A percentile compares a stretch with the other conserved stretches of the same genome.
phyloP scores from a whole-genome alignment of 495 filamentous ascomycete species.

The Tetracladium setigerum region DNA sequence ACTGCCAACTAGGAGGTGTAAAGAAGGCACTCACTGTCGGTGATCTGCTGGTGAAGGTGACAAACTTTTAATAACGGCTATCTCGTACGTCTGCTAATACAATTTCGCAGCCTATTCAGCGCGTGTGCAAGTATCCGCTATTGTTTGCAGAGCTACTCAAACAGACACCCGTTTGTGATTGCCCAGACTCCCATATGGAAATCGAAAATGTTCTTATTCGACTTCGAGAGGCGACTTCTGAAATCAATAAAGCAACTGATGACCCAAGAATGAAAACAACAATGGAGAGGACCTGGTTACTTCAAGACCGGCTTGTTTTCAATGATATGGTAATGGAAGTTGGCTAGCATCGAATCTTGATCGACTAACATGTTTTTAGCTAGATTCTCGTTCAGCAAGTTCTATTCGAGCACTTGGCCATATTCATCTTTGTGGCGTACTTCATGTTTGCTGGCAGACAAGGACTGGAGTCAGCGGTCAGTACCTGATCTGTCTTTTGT shows the following conservation, averaged over 20 bases:
- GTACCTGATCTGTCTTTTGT: constrained; percentile 85
- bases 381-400: constrained; percentile 38
- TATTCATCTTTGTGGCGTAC: constrained; percentile 74
- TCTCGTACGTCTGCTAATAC: neutral
- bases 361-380: constrained; percentile 23
- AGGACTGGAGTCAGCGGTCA: constrained; percentile 57
- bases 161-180: constrained; percentile 75
- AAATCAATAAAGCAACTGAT: constrained; percentile 74
- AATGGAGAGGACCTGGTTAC: constrained; percentile 65
- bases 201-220: constrained; percentile 66
- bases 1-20: constrained; percentile 51
- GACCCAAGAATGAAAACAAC: constrained; percentile 46
- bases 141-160: constrained; percentile 77
- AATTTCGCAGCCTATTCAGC: constrained; percentile 72
- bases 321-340: constrained; percentile 51
- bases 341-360: neutral
- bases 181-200: constrained; percentile 69
- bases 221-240: constrained; percentile 60
- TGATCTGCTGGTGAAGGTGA: constrained; percentile 87
- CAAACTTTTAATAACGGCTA: constrained; percentile 7
- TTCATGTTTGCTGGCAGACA: constrained; percentile 78
- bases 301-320: constrained; percentile 72
- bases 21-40: constrained; percentile 71
- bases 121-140: constrained; percentile 87
- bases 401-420: constrained; percentile 73